Evolutionary conservation across 2,329 filamentous ascomycete genomes (phyloP).

Genomic region (Calonectria pauciramosa): DNA sequence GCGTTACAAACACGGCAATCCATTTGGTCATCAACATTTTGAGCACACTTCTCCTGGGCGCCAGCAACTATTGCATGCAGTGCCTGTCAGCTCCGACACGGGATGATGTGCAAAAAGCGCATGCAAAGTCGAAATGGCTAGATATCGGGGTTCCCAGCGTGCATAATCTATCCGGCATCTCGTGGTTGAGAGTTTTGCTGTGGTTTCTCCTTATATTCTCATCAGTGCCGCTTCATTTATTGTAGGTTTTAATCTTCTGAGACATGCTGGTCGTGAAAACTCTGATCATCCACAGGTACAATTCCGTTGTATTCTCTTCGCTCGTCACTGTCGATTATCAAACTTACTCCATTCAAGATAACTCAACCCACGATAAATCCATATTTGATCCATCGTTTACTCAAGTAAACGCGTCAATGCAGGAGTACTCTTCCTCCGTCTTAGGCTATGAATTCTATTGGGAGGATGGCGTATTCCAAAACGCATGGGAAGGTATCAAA

Average conservation of each 20-base stretch:
- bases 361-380: neutral
- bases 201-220: conserved; percentile 19
- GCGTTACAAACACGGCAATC: conserved; percentile 10
- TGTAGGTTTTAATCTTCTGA: neutral
- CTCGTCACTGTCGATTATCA: neutral
- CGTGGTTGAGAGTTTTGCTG: neutral
- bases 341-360: neutral
- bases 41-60: conserved; percentile 25
- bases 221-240: conserved; percentile 22
- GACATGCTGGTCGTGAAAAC: no score
- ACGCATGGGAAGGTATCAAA: neutral
- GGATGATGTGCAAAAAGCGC: conserved; percentile 43
- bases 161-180: conserved; percentile 25
- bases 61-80: conserved; percentile 54
- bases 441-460: rapidly evolving
- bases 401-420: neutral
- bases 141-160: conserved; percentile 38
- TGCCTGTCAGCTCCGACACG: conserved; percentile 50
- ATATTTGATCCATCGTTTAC: neutral
- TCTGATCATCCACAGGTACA: conserved; percentile 12
- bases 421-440: neutral
- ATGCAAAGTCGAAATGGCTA: conserved; percentile 26
- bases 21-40: conserved; percentile 33
- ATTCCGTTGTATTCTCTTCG: conserved; percentile 26
- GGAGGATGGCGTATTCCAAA: neutral